phyloP scores from a whole-genome alignment of 1,284 basidiomycete species.

The Coriolopsis trogii region DNA sequence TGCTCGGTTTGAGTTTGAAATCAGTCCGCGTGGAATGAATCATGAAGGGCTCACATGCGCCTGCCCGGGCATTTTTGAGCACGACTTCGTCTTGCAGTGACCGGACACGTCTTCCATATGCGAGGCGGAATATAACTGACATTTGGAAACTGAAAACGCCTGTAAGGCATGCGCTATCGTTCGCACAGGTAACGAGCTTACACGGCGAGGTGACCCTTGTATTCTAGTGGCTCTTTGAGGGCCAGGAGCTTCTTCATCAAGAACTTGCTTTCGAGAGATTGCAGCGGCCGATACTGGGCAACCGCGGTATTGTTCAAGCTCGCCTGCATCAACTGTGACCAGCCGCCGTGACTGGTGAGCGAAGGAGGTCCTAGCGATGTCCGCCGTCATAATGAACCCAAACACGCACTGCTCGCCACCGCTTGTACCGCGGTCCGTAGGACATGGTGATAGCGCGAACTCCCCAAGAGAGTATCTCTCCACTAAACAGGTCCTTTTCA shows the following conservation, averaged over 20 bases:
- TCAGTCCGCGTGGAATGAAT: background rate
- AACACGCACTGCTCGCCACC: conserved; percentile 5
- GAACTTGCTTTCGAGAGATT: conserved; percentile 9
- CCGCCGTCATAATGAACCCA: background rate
- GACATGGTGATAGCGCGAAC: conserved; percentile 8
- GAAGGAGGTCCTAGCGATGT: background rate
- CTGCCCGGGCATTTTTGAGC: background rate
- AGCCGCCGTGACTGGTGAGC: background rate
- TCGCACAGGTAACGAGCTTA: background rate
- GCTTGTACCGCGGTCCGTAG: conserved; percentile 5
- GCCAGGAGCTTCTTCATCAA: background rate
- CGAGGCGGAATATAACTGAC: conserved; percentile 10
- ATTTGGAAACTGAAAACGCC: conserved; percentile 4
- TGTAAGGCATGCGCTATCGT: background rate
- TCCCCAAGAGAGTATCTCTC: conserved; percentile 6
- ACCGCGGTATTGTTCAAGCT: conserved; percentile 6
- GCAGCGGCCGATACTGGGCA: conserved; percentile 5
- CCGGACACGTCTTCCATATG: conserved; percentile 8
- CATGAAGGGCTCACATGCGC: background rate
- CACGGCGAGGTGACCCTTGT: conserved; percentile 4
- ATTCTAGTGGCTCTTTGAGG: conserved; percentile 1
- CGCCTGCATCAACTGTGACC: conserved; percentile 5
- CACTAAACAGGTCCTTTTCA: background rate
- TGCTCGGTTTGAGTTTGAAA: background rate
- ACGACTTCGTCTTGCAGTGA: conserved; percentile 10